Conservation (phyloP, 192 early-diverging fungal species). For the Backusella westeae region DNA sequence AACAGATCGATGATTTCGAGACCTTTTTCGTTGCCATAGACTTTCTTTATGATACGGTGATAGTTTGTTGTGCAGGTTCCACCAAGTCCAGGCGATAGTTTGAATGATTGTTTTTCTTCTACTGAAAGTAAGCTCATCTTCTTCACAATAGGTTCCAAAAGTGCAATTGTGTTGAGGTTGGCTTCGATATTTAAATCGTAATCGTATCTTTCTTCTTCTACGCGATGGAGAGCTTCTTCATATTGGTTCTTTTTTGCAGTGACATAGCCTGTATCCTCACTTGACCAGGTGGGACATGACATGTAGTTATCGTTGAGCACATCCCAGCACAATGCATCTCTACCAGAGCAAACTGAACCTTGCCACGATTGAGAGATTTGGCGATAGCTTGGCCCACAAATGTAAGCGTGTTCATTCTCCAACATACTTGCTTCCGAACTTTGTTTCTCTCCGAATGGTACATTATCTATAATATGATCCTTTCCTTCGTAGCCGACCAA, state of each 20-base stretch:
- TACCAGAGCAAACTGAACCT: conserved; percentile 74
- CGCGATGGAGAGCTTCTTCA: conserved; percentile 90
- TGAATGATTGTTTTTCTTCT: conserved; percentile 73
- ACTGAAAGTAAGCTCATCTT: conserved; percentile 70
- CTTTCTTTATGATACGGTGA: conserved; percentile 84
- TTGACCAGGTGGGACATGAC: conserved; percentile 87
- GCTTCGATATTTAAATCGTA: conserved; percentile 97
- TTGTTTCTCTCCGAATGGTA: conserved; percentile 44
- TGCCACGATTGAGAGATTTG: conserved; percentile 22
- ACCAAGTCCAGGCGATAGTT: conserved; percentile 72
- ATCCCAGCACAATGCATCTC: conserved; percentile 86
- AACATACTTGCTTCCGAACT: neutral
- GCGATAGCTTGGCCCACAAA: conserved; percentile 66
- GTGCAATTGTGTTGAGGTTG: conserved; percentile 80
- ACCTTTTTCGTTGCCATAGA: conserved; percentile 85
- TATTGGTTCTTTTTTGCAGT: conserved; percentile 87
- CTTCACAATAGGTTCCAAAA: conserved; percentile 84
- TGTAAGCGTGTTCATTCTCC: conserved; percentile 39
- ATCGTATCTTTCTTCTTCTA: conserved; percentile 90
- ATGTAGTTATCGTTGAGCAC: conserved; percentile 96
- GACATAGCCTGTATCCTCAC: conserved; percentile 85
- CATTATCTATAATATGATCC: conserved; percentile 64
- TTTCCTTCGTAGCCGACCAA: conserved; percentile 80
- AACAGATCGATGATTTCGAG: conserved; percentile 87
- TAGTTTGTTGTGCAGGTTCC: conserved; percentile 84